A percentile compares a stretch with the other conserved stretches of the same genome.
Evolutionary conservation across 2,329 filamentous ascomycete species (phyloP).

Genomic region (Berkeleyomyces basicola): DNA sequence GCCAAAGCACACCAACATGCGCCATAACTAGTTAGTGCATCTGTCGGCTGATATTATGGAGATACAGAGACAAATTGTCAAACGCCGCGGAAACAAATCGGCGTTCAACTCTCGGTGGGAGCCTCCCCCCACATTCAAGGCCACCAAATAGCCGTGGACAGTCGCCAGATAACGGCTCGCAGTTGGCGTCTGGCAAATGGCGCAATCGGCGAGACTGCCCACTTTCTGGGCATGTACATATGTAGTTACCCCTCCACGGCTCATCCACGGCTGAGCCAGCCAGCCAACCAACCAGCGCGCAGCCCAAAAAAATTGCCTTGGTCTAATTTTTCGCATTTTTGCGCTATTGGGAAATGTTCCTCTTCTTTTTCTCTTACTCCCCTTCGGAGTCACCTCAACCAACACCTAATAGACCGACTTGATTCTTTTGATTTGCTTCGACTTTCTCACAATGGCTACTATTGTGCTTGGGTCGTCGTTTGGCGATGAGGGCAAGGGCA

Average conservation of each 20-base stretch:
- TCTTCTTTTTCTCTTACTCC: slow-evolving; percentile 14
- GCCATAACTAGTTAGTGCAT: too few species aligned
- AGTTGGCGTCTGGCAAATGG: neutral
- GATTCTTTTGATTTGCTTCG: slow-evolving; percentile 10
- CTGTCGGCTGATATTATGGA: too few species aligned
- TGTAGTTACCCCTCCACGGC: neutral
- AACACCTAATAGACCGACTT: slow-evolving; percentile 12
- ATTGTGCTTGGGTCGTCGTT: slow-evolving; percentile 14
- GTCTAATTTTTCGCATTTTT: slow-evolving; percentile 5
- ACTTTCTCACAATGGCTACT: slow-evolving; percentile 14
- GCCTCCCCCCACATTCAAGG: too few species aligned
- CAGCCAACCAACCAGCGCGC: neutral
- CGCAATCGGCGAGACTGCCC: neutral
- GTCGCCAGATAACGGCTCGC: neutral
- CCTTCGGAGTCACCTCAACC: slow-evolving; percentile 13
- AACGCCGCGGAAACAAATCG: neutral
- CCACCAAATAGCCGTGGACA: too few species aligned
- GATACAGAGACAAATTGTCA: neutral
- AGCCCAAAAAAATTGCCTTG: slow-evolving; percentile 4
- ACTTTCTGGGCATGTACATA: too few species aligned
- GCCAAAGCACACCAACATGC: too few species aligned
- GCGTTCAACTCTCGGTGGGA: neutral
- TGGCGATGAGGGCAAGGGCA: slow-evolving; percentile 14
- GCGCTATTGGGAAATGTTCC: slow-evolving; percentile 1
- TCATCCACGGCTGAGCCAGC: neutral